Evolutionary conservation across 352 stramenopile species (phyloP), one percentile per base, ranked within the genome.

Genomic region (Pythium guiyangense): DNA sequence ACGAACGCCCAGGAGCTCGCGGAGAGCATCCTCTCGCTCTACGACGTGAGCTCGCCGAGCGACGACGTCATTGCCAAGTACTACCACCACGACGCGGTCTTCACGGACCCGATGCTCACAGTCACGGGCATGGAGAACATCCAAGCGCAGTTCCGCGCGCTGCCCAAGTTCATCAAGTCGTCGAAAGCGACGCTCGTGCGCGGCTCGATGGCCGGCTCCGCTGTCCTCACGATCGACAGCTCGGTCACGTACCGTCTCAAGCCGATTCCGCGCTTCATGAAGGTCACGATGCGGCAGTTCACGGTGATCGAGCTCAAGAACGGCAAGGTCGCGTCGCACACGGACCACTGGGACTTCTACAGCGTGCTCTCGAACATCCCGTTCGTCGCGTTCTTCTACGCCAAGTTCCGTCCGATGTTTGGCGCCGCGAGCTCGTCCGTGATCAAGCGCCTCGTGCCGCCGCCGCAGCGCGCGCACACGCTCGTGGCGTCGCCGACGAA

Each of bases 341-440:
- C 84, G 63, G 84, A 94, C 63, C 84, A 94, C 64, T 94, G 70
- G 56, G 82, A 92, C 60, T 86, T 94, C 31, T 88, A 86, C 61
- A 90, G 81, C 57, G 84, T 94, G 59, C 59, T 94, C 40, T 63
- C 77, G 29, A 92, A 90, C 65, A 66, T 94, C 20, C 84, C 84
- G 42, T 74, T 94, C 42, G 66, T 90, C 6, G 67, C 79, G 49
- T 94, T 87, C 64, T 79, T 92, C 54, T 94, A 94, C 74, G 67
- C 68, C 52, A 79, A 91, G 57, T 85, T 90, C 60, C 83, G 83
- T 29, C 75, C 79, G 27, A 79, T 87, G 68, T 86, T 91, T 57
- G 83, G 83, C 37, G 62, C 71, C 22, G 68, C 76, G 43, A 88
- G 73, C 52, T 90, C 83, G 39, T 67, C 74, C 6, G 70, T 93